phyloP scores from a whole-genome alignment of 2,329 filamentous ascomycete genomes.

The Hirsutella rhossiliensis region DNA sequence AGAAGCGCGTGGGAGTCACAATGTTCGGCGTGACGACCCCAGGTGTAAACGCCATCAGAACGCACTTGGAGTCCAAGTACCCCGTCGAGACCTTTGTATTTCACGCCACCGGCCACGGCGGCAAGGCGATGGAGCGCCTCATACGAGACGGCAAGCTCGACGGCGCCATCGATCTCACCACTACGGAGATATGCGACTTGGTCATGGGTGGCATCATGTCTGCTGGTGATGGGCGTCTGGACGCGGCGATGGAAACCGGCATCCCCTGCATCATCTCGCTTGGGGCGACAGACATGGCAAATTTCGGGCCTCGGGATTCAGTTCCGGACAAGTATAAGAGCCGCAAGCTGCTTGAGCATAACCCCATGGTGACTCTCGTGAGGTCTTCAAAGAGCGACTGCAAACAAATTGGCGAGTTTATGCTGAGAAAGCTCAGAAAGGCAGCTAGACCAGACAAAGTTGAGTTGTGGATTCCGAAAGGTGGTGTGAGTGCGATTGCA shows the following conservation, averaged over 20 bases:
- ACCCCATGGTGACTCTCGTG: slow-evolving; percentile 54
- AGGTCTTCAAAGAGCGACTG: slow-evolving; percentile 49
- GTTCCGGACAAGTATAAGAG: slow-evolving; percentile 41
- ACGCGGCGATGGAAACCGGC: slow-evolving; percentile 41
- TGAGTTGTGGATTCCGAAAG: slow-evolving; percentile 46
- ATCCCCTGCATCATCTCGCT: slow-evolving; percentile 41
- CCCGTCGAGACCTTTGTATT: slow-evolving; percentile 51
- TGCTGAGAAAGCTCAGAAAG: slow-evolving; percentile 38
- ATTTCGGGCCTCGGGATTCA: slow-evolving; percentile 44
- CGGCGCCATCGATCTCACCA: slow-evolving; percentile 59
- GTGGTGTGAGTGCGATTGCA: slow-evolving; percentile 50
- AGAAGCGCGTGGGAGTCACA: slow-evolving; percentile 48
- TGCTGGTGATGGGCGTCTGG: slow-evolving; percentile 43
- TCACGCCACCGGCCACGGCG: slow-evolving; percentile 58
- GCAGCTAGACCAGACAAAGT: slow-evolving; percentile 27
- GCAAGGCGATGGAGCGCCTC: slow-evolving; percentile 56
- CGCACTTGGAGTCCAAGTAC: slow-evolving; percentile 31
- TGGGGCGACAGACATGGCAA: slow-evolving; percentile 48
- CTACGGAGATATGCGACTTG: slow-evolving; percentile 55
- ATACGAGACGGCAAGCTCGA: slow-evolving; percentile 45
- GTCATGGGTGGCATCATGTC: slow-evolving; percentile 51
- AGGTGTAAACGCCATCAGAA: slow-evolving; percentile 42
- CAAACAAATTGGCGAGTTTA: slow-evolving; percentile 37
- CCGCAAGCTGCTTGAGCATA: slow-evolving; percentile 50
- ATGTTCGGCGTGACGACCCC: slow-evolving; percentile 70